Evolutionary conservation across 2,329 filamentous ascomycete species (phyloP), one percentile per base, ranked within the genome.

Genomic region (Bisporella sp.): DNA sequence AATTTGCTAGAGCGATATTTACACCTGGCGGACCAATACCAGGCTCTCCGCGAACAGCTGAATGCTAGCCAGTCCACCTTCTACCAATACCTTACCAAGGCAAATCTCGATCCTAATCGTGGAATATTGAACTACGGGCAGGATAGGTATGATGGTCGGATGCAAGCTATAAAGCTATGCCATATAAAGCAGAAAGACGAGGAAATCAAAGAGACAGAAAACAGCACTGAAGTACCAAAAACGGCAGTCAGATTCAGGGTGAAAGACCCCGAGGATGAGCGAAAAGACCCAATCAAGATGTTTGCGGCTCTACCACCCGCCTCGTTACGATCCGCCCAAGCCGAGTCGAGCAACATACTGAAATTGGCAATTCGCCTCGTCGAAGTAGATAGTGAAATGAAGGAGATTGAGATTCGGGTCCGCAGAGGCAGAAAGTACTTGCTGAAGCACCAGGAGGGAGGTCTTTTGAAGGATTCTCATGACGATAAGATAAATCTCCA

Each of bases 131-230:
- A 80, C 41, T 90, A 85, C 63, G 86, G 85, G 3, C 76, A 73
- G 55, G 83, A 88, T 59, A 77, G 79, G 62, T 92, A 87, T 63
- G 85, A 91, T 65, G 77, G 81, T 56, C 77, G 87, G 44, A 88
- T 89, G 81, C 81, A 81, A 63, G 84, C 85, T 3, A 68, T 66
- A 28, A 69, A 77, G 47, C 66, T 68, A 50, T 64, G 62, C 50
- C 9, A 28, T 8, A 42, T 42, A n/a, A 42, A 11, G 7, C 46
- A 49, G 37, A 40, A n/a, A 12, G 35, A 37, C 35, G n/a, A n/a
- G 8, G 35, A n/a, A 37, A 8, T 3, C 8, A 28, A 8, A 8
- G 21, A 9, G 21, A 11, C 11, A 8, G 41, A 42, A 28, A 11
- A 12, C 45, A 21, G 31, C 45, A 42, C 30, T 28, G 32, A 49